Base-by-base conservation (phyloP, 73 alveolate genomes). In the Blepharisma japonicum region DNA sequence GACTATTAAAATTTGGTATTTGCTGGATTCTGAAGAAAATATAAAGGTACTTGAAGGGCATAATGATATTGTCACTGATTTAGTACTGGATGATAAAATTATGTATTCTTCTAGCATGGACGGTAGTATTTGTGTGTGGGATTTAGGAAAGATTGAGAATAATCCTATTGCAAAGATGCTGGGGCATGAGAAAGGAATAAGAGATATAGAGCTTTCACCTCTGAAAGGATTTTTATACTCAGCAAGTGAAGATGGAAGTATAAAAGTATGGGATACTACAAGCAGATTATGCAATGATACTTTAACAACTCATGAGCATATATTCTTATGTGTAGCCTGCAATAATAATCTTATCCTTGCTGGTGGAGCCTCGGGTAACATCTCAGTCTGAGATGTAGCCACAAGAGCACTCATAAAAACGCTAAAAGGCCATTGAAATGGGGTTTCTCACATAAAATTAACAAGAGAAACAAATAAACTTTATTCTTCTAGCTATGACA, bases 141-240 rank as follows among this genome's bases (percentile, higher is more conserved):
- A 32, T 32, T 32, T 32, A 32, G 5, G 3, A 32, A 32, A 3
- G 3, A 32, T 32, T 32, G 42, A 32, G 42, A 32, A 3, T 32
- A 3, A 32, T 32, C 42, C 42, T 32, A 32, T 32, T 32, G 42
- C 42, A 53, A 53, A 11, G 4, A 53, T 53, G 23, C 0, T 14
- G 4, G 67, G 67, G n/a, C 77, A 61, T 4, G 77, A 61, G 77
- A n/a, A 61, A 61, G 53, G 56, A 61, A 61, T 61, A 25, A 20
- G 56, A 61, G 77, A 27, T 61, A 21, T 61, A 25, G 77, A n/a
- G 2, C 23, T n/a, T 4, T n/a, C 68, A 3, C 77, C 38, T 11
- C 23, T 53, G 5, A 20, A 53, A 53, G 67, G 23, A 53, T 14
- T 14, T 2, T 20, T 53, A 14, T 14, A 14, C n/a, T 14, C 27